phyloP scores from a whole-genome alignment of 257 asterid species.

The Craterostigma plantagineum region DNA sequence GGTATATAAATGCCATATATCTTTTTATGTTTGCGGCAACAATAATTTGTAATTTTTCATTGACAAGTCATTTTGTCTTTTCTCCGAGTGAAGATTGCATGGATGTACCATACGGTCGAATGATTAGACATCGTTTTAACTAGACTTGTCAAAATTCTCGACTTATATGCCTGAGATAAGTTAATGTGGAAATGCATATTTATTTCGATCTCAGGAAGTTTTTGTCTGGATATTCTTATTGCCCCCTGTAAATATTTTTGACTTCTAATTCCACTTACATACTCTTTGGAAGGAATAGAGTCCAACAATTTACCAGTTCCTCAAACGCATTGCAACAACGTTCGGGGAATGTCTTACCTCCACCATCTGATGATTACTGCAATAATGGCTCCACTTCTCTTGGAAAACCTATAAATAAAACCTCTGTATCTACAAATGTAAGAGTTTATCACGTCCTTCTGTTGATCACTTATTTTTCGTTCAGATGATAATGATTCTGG shows the following conservation, averaged over 20 bases:
- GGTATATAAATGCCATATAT: not conserved
- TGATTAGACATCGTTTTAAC: no score
- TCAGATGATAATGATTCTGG: no score
- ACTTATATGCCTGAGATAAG: no score
- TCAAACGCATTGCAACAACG: slow-evolving; percentile 48
- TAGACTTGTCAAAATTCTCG: no score
- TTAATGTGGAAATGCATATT: no score
- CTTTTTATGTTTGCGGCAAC: not conserved
- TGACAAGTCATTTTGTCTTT: no score
- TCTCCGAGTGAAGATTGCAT: no score
- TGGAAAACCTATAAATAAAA: slow-evolving; percentile 43
- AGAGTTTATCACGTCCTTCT: slow-evolving; percentile 13
- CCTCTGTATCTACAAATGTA: slow-evolving; percentile 52
- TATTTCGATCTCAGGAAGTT: no score
- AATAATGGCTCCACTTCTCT: slow-evolving; percentile 25
- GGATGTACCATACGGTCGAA: no score
- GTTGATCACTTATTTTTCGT: no score
- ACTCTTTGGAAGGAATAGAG: slow-evolving; percentile 65
- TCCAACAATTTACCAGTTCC: slow-evolving; percentile 61
- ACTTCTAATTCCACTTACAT: slow-evolving; percentile 15
- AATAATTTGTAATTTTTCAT: no score
- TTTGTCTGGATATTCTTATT: not conserved
- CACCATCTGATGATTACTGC: slow-evolving; percentile 70
- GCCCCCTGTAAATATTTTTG: not conserved
- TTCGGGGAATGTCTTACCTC: slow-evolving; percentile 66